Evolutionary conservation across 179 eudicot species (phyloP).

Genomic region (Sideroxylon spinosum): DNA sequence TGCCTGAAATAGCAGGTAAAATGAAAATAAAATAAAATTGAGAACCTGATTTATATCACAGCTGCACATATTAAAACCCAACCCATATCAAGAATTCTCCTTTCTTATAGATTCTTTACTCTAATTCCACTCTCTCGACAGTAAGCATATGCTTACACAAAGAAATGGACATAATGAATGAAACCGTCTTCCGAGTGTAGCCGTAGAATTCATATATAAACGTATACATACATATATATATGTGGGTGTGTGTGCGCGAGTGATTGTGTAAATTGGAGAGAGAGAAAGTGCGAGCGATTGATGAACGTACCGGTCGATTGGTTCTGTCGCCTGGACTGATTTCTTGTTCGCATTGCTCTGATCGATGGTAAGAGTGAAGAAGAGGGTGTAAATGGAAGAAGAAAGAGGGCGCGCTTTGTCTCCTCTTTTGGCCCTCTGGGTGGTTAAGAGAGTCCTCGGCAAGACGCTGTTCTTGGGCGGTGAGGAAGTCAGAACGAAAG

Average conservation of each 20-base stretch:
- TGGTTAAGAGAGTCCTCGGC: too few species aligned
- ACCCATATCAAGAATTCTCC: not conserved
- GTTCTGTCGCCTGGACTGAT: constrained; percentile 27
- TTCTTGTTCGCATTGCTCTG: constrained; percentile 40
- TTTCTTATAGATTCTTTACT: not conserved
- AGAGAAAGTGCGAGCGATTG: not conserved
- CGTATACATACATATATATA: not conserved
- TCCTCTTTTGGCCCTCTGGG: too few species aligned
- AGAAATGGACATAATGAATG: not conserved
- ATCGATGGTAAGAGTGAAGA: not conserved
- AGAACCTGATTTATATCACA: not conserved
- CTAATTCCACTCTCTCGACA: not conserved
- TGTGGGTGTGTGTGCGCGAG: too few species aligned
- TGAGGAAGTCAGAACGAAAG: too few species aligned
- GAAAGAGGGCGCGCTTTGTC: too few species aligned
- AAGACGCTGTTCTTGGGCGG: too few species aligned
- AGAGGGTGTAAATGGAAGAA: not conserved
- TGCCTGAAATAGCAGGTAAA: constrained; percentile 8
- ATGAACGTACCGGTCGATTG: constrained; percentile 28
- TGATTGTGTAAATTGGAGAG: too few species aligned
- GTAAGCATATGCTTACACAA: not conserved
- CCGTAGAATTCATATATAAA: not conserved
- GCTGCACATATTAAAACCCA: not conserved
- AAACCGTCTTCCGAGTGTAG: not conserved
- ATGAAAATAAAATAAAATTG: not conserved